These are phyloP conservation scores for Poronia punctata DNA, from an alignment of 495 filamentous ascomycete species.

Conservation along the genomic window DNA sequence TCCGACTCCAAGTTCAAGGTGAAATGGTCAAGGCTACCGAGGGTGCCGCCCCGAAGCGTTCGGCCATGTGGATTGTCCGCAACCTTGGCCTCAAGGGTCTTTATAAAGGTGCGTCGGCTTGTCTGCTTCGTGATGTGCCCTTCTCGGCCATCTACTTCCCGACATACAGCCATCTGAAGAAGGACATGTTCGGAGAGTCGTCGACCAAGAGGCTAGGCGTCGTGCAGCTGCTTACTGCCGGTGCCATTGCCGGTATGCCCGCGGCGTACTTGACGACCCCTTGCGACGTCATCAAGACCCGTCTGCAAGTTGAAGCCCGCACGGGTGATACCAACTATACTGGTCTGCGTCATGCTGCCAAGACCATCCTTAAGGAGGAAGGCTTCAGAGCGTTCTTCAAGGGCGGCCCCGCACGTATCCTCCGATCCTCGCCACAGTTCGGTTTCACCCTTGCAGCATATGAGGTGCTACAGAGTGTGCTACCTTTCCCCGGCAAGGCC, in stretches of 20 bases:
- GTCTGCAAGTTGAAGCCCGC: constrained; percentile 91
- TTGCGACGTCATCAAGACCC: constrained; percentile 98
- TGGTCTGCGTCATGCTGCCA: constrained; percentile 78
- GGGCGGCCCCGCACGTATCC: constrained; percentile 87
- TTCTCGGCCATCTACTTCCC: constrained; percentile 99
- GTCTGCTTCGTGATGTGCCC: constrained; percentile 88
- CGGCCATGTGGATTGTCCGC: constrained; percentile 93
- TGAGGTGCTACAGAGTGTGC: constrained; percentile 74
- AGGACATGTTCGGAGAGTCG: constrained; percentile 86
- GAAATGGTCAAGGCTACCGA: constrained; percentile 87
- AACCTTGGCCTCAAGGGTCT: constrained; percentile 92
- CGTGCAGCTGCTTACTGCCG: constrained; percentile 85
- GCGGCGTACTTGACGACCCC: constrained; percentile 96
- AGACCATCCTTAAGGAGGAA: constrained; percentile 78
- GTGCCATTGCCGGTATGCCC: constrained; percentile 97
- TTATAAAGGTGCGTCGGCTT: constrained; percentile 96
- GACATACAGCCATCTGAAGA: constrained; percentile 88
- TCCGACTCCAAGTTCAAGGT: constrained; percentile 93
- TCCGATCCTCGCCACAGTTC: constrained; percentile 93
- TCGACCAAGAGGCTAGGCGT: constrained; percentile 86
- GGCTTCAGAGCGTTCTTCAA: constrained; percentile 97
- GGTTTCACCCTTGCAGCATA: constrained; percentile 95
- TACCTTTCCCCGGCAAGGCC: constrained; percentile 70
- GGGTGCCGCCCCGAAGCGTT: constrained; percentile 71
- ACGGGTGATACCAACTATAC: constrained; percentile 88